These are phyloP conservation scores for Pouteria glomerata DNA, from an alignment of 148 eudicot species.

Conservation along the genomic window DNA sequence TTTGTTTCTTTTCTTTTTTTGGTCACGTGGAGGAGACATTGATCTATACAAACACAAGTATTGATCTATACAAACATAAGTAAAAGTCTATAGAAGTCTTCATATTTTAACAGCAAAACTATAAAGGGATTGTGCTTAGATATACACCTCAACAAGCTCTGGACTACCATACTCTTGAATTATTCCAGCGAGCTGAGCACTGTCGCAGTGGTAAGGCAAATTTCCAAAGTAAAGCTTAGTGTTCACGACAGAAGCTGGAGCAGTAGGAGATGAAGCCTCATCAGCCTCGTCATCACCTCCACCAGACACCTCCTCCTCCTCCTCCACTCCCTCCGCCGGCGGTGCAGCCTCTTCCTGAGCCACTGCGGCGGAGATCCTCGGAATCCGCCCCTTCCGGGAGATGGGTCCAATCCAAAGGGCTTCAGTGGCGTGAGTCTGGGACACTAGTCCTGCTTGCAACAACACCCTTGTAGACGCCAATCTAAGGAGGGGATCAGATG, in stretches of 20 bases:
- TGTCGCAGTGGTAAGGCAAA: conserved; percentile 84
- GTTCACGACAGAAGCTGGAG: conserved; percentile 20
- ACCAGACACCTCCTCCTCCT: conserved; percentile 4
- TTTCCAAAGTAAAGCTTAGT: conserved; percentile 92
- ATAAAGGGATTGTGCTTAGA: not conserved
- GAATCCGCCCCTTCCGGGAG: conserved; percentile 29
- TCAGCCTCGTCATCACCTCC: conserved; percentile 12
- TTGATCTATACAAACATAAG: too few species aligned
- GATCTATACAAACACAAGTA: too few species aligned
- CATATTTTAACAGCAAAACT: not conserved
- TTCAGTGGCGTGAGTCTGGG: conserved; percentile 17
- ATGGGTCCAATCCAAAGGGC: conserved; percentile 7
- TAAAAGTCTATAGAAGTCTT: too few species aligned
- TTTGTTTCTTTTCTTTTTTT: too few species aligned
- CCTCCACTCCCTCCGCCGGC: conserved; percentile 29
- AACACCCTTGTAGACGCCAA: conserved; percentile 11
- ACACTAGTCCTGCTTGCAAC: conserved; percentile 17
- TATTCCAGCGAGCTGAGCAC: conserved; percentile 94
- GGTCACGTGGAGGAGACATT: too few species aligned
- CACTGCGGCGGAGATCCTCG: conserved; percentile 40
- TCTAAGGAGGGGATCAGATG: conserved; percentile 20
- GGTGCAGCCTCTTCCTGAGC: conserved; percentile 45
- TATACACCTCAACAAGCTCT: conserved; percentile 85
- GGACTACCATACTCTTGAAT: conserved; percentile 74
- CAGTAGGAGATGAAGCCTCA: too few species aligned